These are phyloP conservation scores for Ceratocystiopsis brevicomis DNA, from an alignment of 2,329 filamentous ascomycete species.

Conservation along the genomic window DNA sequence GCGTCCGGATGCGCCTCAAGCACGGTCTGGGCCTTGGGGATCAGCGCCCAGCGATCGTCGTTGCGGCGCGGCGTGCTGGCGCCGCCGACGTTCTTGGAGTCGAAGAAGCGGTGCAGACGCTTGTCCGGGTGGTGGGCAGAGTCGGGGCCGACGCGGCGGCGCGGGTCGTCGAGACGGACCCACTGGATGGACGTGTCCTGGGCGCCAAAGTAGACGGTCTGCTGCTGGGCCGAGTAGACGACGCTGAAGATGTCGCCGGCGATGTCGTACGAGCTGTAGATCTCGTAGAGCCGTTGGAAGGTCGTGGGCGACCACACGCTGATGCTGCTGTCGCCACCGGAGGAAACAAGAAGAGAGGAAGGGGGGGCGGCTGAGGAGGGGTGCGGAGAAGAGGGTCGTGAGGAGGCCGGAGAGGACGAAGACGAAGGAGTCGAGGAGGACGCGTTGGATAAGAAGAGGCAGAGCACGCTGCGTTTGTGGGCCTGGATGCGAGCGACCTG, in stretches of 20 bases:
- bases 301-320: slow-evolving; percentile 78
- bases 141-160: slow-evolving; percentile 37
- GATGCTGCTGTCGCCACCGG: slow-evolving; percentile 79
- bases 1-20: slow-evolving; percentile 69
- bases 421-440: too few species aligned
- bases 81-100: slow-evolving; percentile 72
- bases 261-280: slow-evolving; percentile 85
- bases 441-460: slow-evolving; percentile 50
- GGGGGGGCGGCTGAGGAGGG: slow-evolving; percentile 27
- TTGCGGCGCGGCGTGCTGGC: slow-evolving; percentile 55
- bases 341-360: slow-evolving; percentile 69
- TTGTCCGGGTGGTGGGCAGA: slow-evolving; percentile 54
- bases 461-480: slow-evolving; percentile 80
- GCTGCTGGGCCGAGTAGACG: slow-evolving; percentile 61
- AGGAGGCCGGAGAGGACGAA: slow-evolving; percentile 36
- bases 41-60: slow-evolving; percentile 35
- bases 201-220: slow-evolving; percentile 77
- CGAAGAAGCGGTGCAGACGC: slow-evolving; percentile 77
- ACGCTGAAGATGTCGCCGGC: slow-evolving; percentile 81
- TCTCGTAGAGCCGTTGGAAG: slow-evolving; percentile 63
- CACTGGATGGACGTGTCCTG: slow-evolving; percentile 94
- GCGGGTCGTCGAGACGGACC: slow-evolving; percentile 54
- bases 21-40: slow-evolving; percentile 34
- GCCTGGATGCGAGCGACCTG: slow-evolving; percentile 62
- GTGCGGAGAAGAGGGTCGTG: neutral